These are phyloP conservation scores for Dalbergia cultrata DNA, from an alignment of 306 rosid species.

Conservation along the genomic window DNA sequence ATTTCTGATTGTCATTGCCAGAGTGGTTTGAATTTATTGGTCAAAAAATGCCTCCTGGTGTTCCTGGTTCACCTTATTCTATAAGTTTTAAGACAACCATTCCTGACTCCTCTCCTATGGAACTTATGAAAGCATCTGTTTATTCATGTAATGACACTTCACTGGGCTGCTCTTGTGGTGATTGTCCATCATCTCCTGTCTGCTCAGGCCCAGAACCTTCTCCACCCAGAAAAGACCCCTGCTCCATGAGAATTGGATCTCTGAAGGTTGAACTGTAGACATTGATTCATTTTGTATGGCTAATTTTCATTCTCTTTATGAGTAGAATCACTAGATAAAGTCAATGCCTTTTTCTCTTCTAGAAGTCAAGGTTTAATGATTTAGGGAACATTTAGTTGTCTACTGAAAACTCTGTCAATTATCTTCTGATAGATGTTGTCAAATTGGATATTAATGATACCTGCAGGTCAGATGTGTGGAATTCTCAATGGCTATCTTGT, in stretches of 20 bases:
- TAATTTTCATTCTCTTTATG: slow-evolving; percentile 31
- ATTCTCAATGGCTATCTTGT: slow-evolving; percentile 69
- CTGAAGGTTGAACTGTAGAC: slow-evolving; percentile 67
- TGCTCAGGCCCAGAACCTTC: slow-evolving; percentile 80
- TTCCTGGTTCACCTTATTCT: slow-evolving; percentile 95
- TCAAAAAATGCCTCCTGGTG: slow-evolving; percentile 70
- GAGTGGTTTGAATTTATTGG: slow-evolving; percentile 96
- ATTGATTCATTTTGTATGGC: slow-evolving; percentile 27
- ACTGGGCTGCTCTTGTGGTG: slow-evolving; percentile 97
- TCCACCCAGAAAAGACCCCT: slow-evolving; percentile 69
- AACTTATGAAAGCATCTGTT: slow-evolving; percentile 82
- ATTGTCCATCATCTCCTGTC: slow-evolving; percentile 83
- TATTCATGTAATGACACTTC: slow-evolving; percentile 91
- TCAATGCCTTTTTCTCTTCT: background rate
- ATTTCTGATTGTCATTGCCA: slow-evolving; percentile 53
- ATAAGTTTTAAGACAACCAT: slow-evolving; percentile 67
- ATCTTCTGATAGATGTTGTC: slow-evolving; percentile 36
- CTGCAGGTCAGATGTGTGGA: slow-evolving; percentile 88
- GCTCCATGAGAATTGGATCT: slow-evolving; percentile 75
- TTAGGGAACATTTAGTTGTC: slow-evolving; percentile 11
- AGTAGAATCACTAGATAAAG: slow-evolving; percentile 21
- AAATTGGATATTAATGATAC: slow-evolving; percentile 42
- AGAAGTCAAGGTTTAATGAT: slow-evolving; percentile 33
- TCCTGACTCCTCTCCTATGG: slow-evolving; percentile 68
- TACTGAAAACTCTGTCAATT: slow-evolving; percentile 2